Evolutionary conservation across 176 grass and related monocot genomes (phyloP).

Genomic region (Triticum timopheevii): DNA sequence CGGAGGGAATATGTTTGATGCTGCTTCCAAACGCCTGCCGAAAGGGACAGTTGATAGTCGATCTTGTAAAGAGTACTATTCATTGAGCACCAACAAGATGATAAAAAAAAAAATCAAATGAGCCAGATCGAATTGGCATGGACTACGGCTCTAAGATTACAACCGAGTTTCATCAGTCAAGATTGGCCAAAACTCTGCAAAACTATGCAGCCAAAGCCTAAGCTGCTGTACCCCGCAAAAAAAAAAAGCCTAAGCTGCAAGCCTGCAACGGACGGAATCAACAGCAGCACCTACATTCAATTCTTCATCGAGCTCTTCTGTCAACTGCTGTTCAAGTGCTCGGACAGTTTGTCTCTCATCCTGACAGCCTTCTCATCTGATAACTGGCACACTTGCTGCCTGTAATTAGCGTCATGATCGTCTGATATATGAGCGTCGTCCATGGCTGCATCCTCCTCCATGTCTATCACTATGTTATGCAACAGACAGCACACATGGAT

Average conservation of each 20-base stretch:
- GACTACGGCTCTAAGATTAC: constrained; percentile 13
- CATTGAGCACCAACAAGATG: not conserved
- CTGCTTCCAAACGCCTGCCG: too few species aligned
- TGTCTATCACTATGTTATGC: constrained; percentile 78
- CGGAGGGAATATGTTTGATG: too few species aligned
- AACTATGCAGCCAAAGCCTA: constrained; percentile 34
- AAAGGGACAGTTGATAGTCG: not conserved
- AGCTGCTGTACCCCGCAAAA: too few species aligned
- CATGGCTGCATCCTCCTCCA: constrained; percentile 50
- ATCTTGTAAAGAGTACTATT: not conserved
- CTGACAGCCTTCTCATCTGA: constrained; percentile 55
- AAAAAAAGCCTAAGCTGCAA: constrained; percentile 33
- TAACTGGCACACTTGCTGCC: constrained; percentile 59
- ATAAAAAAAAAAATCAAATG: not conserved
- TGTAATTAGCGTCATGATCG: constrained; percentile 65
- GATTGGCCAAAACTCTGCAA: constrained; percentile 20
- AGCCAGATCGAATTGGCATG: constrained; percentile 8
- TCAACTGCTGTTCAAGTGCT: constrained; percentile 43
- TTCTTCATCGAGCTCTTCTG: not conserved
- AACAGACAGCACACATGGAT: constrained; percentile 85
- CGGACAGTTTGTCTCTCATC: constrained; percentile 55
- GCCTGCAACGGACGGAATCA: constrained; percentile 6
- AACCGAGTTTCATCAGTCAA: constrained; percentile 19
- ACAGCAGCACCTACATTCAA: not conserved
- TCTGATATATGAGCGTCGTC: constrained; percentile 12